These are phyloP conservation scores for Cladosporium sp. DNA, from an alignment of 2,329 filamentous ascomycete species.

Conservation along the genomic window DNA sequence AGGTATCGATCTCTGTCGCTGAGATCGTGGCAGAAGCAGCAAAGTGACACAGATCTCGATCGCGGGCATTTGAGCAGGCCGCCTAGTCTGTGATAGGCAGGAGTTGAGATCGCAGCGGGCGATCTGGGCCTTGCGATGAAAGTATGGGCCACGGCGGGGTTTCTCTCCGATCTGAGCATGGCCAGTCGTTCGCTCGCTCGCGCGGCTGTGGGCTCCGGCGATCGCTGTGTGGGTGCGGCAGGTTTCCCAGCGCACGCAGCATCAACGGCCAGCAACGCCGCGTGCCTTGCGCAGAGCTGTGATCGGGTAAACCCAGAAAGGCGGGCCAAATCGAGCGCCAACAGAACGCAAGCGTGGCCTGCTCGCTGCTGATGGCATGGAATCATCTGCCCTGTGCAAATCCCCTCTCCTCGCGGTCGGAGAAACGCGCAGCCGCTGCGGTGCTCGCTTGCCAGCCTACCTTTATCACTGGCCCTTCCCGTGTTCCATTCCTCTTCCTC, in stretches of 20 bases:
- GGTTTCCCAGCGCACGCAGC: slow-evolving; percentile 6
- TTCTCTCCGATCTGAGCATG: slow-evolving; percentile 11
- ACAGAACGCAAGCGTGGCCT: slow-evolving; percentile 12
- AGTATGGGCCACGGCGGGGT: slow-evolving; percentile 1
- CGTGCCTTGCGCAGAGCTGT: slow-evolving; percentile 1
- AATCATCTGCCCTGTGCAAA: slow-evolving; percentile 14
- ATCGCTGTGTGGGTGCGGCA: slow-evolving; percentile 8
- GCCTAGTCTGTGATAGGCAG: slow-evolving; percentile 14
- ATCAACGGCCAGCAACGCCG: slow-evolving; percentile 3
- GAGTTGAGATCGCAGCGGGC: slow-evolving; percentile 12
- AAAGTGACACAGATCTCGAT: slow-evolving; percentile 18
- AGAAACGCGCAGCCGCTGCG: slow-evolving; percentile 17
- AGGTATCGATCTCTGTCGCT: not conserved
- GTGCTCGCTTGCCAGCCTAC: slow-evolving; percentile 13
- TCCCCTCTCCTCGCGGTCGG: slow-evolving; percentile 6
- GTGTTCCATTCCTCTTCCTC: slow-evolving; percentile 13
- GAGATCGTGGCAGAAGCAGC: not conserved
- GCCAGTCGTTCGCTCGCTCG: slow-evolving; percentile 14
- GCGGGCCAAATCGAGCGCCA: slow-evolving; percentile 11
- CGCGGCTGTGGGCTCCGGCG: not conserved
- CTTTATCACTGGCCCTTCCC: slow-evolving; percentile 17
- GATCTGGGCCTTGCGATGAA: slow-evolving; percentile 15
- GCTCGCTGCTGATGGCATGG: slow-evolving; percentile 9
- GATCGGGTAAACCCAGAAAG: slow-evolving; percentile 8
- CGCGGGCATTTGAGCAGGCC: slow-evolving; percentile 8